Percentiles rank a stretch among this genome's conserved stretches.
phyloP scores from a whole-genome alignment of 164 flowering plant genomes.

The Sedum album region DNA sequence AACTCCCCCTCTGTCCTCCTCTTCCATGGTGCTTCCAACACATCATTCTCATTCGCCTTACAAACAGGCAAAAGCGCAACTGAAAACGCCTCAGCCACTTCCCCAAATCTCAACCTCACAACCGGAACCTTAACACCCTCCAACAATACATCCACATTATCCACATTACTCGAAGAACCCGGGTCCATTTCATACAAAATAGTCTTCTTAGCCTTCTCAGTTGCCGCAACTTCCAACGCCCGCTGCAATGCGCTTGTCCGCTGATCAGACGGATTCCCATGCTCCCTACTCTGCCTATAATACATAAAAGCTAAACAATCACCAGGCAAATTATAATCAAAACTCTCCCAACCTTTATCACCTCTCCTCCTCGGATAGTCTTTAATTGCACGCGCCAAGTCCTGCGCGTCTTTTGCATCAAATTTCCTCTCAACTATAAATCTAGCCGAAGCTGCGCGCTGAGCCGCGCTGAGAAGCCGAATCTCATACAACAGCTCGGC shows the following conservation, averaged over 20 bases:
- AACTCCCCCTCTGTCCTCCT: conserved; percentile 47
- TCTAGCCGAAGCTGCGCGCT: conserved; percentile 47
- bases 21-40: conserved; percentile 53
- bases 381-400: conserved; percentile 77
- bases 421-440: conserved; percentile 24
- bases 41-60: conserved; percentile 26
- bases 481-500: conserved; percentile 47
- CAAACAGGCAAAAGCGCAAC: conserved; percentile 66
- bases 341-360: conserved; percentile 58
- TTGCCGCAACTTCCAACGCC: conserved; percentile 44
- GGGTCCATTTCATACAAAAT: conserved; percentile 36
- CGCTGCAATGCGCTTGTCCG: conserved; percentile 28
- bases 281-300: conserved; percentile 57
- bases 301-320: conserved; percentile 71
- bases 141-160: conserved; percentile 9
- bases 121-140: conserved; percentile 50
- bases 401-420: conserved; percentile 46
- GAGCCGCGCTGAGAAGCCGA: conserved; percentile 15
- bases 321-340: conserved; percentile 42
- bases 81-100: conserved; percentile 56
- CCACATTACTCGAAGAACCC: conserved; percentile 14
- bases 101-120: conserved; percentile 67
- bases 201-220: conserved; percentile 40
- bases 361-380: conserved; percentile 60
- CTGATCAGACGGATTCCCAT: conserved; percentile 27